A percentile compares a stretch with the other conserved stretches of the same genome.
Evolutionary conservation across 352 stramenopile species (phyloP).

Genomic region (Sclerospora graminicola): DNA sequence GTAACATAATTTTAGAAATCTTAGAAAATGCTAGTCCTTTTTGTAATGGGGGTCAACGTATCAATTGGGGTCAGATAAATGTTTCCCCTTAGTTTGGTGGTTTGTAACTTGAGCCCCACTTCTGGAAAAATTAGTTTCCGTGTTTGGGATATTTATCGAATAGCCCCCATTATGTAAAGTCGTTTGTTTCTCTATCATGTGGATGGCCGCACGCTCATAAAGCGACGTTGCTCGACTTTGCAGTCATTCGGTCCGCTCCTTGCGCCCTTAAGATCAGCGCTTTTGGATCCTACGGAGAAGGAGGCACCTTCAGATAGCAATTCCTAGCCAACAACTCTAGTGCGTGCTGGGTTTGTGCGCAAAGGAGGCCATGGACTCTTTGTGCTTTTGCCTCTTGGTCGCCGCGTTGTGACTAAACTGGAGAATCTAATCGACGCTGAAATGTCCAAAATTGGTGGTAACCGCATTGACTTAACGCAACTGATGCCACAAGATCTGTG

Average conservation of each 20-base stretch:
- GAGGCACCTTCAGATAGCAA: conserved; percentile 60
- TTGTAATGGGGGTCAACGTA: no score
- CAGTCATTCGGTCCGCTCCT: conserved; percentile 4
- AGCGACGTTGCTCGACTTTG: conserved; percentile 5
- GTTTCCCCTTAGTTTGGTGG: no score
- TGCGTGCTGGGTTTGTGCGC: conserved; percentile 79
- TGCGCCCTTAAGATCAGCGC: conserved; percentile 32
- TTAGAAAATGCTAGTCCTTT: no score
- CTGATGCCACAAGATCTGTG: conserved; percentile 70
- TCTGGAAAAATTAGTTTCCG: no score
- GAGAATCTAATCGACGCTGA: conserved; percentile 76
- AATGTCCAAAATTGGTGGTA: conserved; percentile 67
- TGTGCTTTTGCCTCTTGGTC: conserved; percentile 65
- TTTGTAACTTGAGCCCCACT: no score
- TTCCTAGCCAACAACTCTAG: conserved; percentile 72
- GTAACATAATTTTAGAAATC: no score
- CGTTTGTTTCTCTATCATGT: no score
- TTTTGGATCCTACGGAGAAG: conserved; percentile 73
- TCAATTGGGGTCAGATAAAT: no score
- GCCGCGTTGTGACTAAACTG: conserved; percentile 64
- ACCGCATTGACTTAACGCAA: conserved; percentile 75
- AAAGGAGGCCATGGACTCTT: conserved; percentile 78
- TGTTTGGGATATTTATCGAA: no score
- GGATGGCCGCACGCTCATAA: conserved; percentile 4
- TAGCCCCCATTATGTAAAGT: no score